phyloP scores from a whole-genome alignment of 768 basidiomycete genomes.

The Macrolepiota albuminosa region DNA sequence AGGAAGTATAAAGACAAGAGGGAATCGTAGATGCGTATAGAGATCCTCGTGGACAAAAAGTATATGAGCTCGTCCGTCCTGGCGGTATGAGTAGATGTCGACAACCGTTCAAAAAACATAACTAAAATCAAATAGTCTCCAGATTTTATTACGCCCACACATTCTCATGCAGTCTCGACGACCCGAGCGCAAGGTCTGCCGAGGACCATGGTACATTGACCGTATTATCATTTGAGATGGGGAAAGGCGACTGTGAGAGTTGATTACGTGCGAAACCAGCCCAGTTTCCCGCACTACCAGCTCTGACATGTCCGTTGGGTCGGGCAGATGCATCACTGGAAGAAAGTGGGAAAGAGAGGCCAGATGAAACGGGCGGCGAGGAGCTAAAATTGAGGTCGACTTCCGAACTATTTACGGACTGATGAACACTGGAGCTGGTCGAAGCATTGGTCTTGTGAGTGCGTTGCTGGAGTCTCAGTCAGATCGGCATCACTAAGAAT shows the following conservation, averaged over 20 bases:
- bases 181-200: conserved; percentile 45
- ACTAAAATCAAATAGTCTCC: conserved; percentile 7
- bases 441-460: conserved; percentile 39
- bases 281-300: conserved; percentile 83
- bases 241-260: conserved; percentile 44
- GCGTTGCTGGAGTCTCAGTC: conserved; percentile 29
- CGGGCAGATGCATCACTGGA: conserved; percentile 42
- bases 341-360: conserved; percentile 38
- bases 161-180: conserved; percentile 53
- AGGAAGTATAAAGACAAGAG: conserved; percentile 11
- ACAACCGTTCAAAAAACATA: conserved; percentile 21
- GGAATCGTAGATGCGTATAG: conserved; percentile 16
- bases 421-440: conserved; percentile 54
- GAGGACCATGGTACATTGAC: conserved; percentile 56
- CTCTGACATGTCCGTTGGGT: conserved; percentile 63
- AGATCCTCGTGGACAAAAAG: conserved; percentile 18
- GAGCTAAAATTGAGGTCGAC: conserved; percentile 53
- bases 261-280: conserved; percentile 54
- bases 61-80: conserved; percentile 35
- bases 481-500: neutral
- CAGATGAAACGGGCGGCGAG: conserved; percentile 39
- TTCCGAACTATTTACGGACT: conserved; percentile 76
- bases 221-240: conserved; percentile 53
- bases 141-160: conserved; percentile 44
- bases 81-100: conserved; percentile 30